phyloP scores from a whole-genome alignment of 2,329 filamentous ascomycete species.

The Chaetomium globosum region DNA sequence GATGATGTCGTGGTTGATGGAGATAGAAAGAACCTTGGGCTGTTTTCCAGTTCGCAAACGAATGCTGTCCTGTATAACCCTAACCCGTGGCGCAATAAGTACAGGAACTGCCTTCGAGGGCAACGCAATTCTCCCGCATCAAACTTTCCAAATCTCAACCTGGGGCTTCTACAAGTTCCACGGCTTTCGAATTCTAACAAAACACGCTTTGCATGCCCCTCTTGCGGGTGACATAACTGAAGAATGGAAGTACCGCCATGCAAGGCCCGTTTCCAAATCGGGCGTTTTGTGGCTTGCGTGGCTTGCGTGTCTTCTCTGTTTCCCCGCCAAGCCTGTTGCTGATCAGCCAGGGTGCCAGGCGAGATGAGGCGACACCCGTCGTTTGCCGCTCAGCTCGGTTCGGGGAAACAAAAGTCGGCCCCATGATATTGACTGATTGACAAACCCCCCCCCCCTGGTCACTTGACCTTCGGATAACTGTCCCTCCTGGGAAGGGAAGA shows the following conservation, averaged over 20 bases:
- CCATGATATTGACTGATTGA: slow-evolving; percentile 18
- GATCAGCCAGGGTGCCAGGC: slow-evolving; percentile 15
- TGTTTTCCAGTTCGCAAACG: no score
- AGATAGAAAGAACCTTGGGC: background rate
- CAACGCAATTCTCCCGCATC: background rate
- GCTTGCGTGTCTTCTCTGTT: slow-evolving; percentile 13
- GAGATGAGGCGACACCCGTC: slow-evolving; percentile 25
- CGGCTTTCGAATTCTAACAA: background rate
- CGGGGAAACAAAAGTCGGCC: slow-evolving; percentile 15
- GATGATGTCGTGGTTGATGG: background rate
- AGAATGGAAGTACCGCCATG: background rate
- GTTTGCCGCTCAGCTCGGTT: slow-evolving; percentile 25
- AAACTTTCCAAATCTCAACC: background rate
- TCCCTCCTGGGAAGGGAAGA: slow-evolving; percentile 4
- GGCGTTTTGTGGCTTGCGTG: slow-evolving; percentile 22
- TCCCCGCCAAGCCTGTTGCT: slow-evolving; percentile 17
- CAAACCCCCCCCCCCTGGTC: slow-evolving; percentile 13
- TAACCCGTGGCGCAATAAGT: background rate
- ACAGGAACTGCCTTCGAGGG: background rate
- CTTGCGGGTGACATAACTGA: background rate
- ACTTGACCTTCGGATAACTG: slow-evolving; percentile 24
- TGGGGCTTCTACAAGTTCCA: background rate
- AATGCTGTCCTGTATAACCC: background rate
- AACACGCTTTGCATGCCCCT: background rate
- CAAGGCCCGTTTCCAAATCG: background rate